Evolutionary conservation across 306 rosid species (phyloP).

Genomic region (Prunus salicina): DNA sequence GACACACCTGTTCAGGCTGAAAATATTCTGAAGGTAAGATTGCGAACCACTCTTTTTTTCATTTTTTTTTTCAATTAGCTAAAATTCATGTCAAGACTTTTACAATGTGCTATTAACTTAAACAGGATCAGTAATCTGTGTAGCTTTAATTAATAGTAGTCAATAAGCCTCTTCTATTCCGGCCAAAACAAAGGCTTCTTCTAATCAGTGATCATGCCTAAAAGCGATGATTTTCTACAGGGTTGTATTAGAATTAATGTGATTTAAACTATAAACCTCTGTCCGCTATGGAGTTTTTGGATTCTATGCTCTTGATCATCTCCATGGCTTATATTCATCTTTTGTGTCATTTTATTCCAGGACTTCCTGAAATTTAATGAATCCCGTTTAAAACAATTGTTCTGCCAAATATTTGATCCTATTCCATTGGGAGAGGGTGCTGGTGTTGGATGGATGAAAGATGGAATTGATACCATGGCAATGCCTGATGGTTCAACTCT

Average conservation of each 20-base stretch:
- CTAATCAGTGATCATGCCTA: neutral
- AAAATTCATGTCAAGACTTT: neutral
- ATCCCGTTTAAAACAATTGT: slow-evolving; percentile 50
- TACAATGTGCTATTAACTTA: neutral
- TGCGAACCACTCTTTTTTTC: neutral
- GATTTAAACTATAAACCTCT: neutral
- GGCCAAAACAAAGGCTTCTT: no score
- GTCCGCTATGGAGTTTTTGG: neutral
- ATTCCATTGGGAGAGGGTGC: slow-evolving; percentile 92
- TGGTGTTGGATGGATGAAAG: slow-evolving; percentile 94
- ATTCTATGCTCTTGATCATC: slow-evolving; percentile 1
- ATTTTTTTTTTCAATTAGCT: neutral
- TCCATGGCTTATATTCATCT: slow-evolving; percentile 3
- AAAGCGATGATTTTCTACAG: neutral
- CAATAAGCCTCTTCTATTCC: neutral
- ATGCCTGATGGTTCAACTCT: slow-evolving; percentile 79
- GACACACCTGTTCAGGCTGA: slow-evolving; percentile 94
- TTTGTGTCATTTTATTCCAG: slow-evolving; percentile 46
- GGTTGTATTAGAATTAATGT: neutral
- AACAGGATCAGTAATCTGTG: neutral
- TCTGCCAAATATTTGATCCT: slow-evolving; percentile 73
- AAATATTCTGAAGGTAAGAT: slow-evolving; percentile 72
- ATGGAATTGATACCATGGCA: slow-evolving; percentile 60
- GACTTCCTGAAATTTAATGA: slow-evolving; percentile 87
- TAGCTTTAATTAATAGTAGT: neutral